Base-by-base conservation (phyloP, 2,329 filamentous ascomycete species). In the Hypoxylon sp. region DNA sequence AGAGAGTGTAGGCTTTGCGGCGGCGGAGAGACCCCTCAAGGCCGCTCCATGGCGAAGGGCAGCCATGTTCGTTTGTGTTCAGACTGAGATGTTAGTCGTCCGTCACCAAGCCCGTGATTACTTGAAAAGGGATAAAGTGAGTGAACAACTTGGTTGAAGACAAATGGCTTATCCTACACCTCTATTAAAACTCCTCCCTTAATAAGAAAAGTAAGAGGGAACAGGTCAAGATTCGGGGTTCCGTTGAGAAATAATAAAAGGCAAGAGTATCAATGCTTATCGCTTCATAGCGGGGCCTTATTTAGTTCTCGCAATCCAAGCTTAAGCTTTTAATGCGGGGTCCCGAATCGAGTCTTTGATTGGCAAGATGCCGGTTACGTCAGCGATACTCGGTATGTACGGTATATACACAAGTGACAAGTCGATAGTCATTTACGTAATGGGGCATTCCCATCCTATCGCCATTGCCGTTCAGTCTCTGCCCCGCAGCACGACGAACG, bases 241-340 rank as follows among this genome's bases (percentile, higher is more conserved):
- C 12, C 19, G 7, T 31, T 19, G 30, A 34, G 43, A 23, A 40
- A 44, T 52, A 48, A 52, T 55, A 52, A 55, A 44, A 16, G 30
- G 7, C 30, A 17, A n/a, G 19, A 16, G 15, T 32, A 51, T 46
- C 47, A n/a, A 48, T 15, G 4, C 46, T 55, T 63, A 63, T 64
- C 60, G 57, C 31, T 31, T 56, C 45, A 26, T 47, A 30, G 56
- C 43, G 56, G 60, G 57, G 54, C 37, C 49, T 46, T 15, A 25
- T 32, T 37, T 17, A 29, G 6, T 9, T 9, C 9, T 25, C 9
- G 34, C 32, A 27, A 25, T 16, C 35, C 31, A 23, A 36, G 25
- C 30, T 20, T 47, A 60, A 57, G 55, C 57, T 62, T 62, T 63
- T 66, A n/a, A n/a, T n/a, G 63, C 63, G 64, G 64, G 63, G 63